A percentile compares a stretch with the other conserved stretches of the same genome.
Evolutionary conservation across 768 basidiomycete species (phyloP).

Genomic region (Boletus pseudopeckii): DNA sequence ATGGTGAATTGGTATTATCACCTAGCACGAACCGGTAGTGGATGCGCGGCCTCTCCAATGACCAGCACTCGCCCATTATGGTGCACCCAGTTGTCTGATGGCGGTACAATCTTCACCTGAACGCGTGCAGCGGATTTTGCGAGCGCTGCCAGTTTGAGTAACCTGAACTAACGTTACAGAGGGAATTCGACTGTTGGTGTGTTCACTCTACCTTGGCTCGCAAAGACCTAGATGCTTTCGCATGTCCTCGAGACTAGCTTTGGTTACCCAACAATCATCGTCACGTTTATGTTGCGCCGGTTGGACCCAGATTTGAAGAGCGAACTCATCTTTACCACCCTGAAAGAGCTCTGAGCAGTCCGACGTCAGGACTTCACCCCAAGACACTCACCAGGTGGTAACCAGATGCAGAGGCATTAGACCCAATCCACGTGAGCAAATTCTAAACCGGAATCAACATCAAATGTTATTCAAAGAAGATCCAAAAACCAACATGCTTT

Average conservation of each 20-base stretch:
- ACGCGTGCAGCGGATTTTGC: constrained; percentile 34
- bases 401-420: constrained; percentile 19
- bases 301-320: constrained; percentile 24
- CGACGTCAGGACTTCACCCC: background rate
- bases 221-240: constrained; percentile 26
- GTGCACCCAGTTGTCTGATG: constrained; percentile 49
- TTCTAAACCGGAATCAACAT: constrained; percentile 10
- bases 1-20: background rate
- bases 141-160: constrained; percentile 37
- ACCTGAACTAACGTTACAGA: constrained; percentile 20
- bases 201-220: constrained; percentile 36
- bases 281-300: constrained; percentile 29
- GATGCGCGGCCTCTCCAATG: constrained; percentile 62
- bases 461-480: background rate
- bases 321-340: constrained; percentile 39
- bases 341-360: constrained; percentile 18
- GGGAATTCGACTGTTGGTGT: background rate
- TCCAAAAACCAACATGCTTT: constrained; percentile 11
- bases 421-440: constrained; percentile 19
- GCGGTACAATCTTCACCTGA: constrained; percentile 36
- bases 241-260: constrained; percentile 34
- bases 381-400: constrained; percentile 21
- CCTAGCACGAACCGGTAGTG: constrained; percentile 43
- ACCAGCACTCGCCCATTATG: constrained; percentile 45
- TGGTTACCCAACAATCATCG: constrained; percentile 33